Evolutionary conservation across 768 basidiomycete species (phyloP).

Genomic region (Basidioascus undulatus): DNA sequence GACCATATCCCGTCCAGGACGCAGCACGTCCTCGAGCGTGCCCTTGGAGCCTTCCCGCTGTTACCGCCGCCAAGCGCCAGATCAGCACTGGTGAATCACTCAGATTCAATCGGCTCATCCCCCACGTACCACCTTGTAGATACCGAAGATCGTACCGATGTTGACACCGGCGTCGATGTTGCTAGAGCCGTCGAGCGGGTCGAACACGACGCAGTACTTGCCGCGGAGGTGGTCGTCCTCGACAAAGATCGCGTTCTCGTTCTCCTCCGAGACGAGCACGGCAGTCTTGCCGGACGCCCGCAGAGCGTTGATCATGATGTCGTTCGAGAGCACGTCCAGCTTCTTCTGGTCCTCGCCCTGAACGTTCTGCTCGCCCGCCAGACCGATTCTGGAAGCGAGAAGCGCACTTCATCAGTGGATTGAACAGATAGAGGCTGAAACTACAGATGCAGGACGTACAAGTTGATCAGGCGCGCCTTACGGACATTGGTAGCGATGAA

Average conservation of each 20-base stretch:
- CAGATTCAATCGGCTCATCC: background rate
- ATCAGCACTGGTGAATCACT: background rate
- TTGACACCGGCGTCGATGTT: conserved; percentile 98
- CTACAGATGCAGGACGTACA: too few species aligned
- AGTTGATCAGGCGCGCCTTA: conserved; percentile 86
- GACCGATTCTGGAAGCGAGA: conserved; percentile 47
- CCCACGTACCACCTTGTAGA: conserved; percentile 61
- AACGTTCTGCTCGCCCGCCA: conserved; percentile 87
- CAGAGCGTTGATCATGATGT: conserved; percentile 96
- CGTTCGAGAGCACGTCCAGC: conserved; percentile 86
- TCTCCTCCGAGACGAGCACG: conserved; percentile 70
- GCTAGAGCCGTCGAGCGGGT: conserved; percentile 84
- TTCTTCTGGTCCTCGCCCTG: conserved; percentile 99
- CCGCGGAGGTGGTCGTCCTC: conserved; percentile 59
- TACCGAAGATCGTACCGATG: conserved; percentile 91
- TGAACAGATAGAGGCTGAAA: background rate
- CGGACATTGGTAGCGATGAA: conserved; percentile 66
- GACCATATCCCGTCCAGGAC: conserved; percentile 89
- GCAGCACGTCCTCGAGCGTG: conserved; percentile 62
- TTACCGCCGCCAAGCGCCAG: conserved; percentile 1
- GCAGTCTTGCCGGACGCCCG: conserved; percentile 89
- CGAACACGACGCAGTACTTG: conserved; percentile 92
- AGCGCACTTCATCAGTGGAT: background rate
- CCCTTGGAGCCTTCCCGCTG: conserved; percentile 56
- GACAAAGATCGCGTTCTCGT: conserved; percentile 58